Conservation (phyloP, 2,329 filamentous ascomycete species). For the Neofusicoccum ribis region DNA sequence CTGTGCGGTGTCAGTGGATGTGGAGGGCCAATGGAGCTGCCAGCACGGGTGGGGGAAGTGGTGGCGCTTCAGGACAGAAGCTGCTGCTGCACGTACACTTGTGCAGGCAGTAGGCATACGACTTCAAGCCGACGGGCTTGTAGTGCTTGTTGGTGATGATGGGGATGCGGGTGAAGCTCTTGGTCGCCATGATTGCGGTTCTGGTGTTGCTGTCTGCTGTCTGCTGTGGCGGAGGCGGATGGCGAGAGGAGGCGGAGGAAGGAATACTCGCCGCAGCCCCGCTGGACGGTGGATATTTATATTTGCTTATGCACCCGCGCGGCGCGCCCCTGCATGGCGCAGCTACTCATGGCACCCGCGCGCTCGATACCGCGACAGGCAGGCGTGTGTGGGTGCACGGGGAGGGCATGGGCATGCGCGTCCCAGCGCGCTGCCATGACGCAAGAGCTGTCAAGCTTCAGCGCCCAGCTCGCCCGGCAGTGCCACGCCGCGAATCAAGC, state of each 20-base stretch:
- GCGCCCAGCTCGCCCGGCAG: not conserved
- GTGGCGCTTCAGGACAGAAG: no score
- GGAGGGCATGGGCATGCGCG: not conserved
- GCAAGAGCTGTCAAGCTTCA: constrained; percentile 11
- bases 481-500: no score
- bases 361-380: not conserved
- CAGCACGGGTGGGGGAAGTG: not conserved
- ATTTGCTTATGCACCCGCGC: not conserved
- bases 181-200: constrained; percentile 10
- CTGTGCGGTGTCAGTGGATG: constrained; percentile 21
- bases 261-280: not conserved
- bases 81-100: constrained; percentile 45
- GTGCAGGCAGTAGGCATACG: constrained; percentile 61
- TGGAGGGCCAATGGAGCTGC: not conserved
- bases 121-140: constrained; percentile 54
- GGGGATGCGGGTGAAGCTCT: constrained; percentile 28
- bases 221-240: not conserved
- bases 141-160: constrained; percentile 29
- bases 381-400: not conserved
- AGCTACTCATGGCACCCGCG: not conserved
- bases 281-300: constrained; percentile 1
- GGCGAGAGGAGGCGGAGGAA: not conserved
- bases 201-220: not conserved
- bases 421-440: not conserved
- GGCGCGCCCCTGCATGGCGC: no score